Evolutionary conservation across 805 yeast genomes (phyloP), one percentile per base, ranked within the genome.

Genomic region (Myxozyma udenii): DNA sequence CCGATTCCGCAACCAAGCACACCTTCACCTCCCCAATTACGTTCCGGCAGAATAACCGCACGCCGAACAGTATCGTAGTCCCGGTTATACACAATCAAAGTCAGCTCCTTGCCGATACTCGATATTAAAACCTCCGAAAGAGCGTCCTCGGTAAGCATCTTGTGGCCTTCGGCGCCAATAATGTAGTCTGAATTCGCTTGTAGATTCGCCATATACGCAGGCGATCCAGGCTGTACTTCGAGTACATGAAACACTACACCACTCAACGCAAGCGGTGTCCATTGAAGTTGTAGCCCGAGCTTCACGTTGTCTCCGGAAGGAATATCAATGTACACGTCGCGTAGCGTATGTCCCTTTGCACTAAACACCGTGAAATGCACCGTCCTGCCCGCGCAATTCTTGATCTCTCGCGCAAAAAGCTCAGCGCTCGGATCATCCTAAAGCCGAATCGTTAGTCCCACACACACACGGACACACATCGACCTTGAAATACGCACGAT

Each of bases 1-100:
- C 97, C 98, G 18, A 91, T 95, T 58, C 90, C 95, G 70, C 96
- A 89, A 1, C 98, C 98, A 33, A 91, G 70, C 33, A 88, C 73
- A 1, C 96, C 95, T 58, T 73, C 77, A 14, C 90, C 88, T n/a
- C 89, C 87, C 88, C 93, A 86, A 16, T 71, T 67, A n/a, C 77
- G 75, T n/a, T 77, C 71, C 2, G 87, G 85, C 48, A 78, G 73
- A n/a, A 90, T 87, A 0, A 86, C 81, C 2, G 91, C 90, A 0
- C 96, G 95, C 61, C 98, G 77, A 36, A 88, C 83, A 12, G 85
- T 76, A 65, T 91, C 93, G 63, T 81, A 84, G 63, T 86, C 95
- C 61, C 85, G 91, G 67, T 91, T 91, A 68, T 91, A 91, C 0
- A 90, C 96, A 63, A 83, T 83, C 12, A 85, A 67, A 5, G 44